These are phyloP conservation scores for Metschnikowia cubensis DNA, from an alignment of 805 yeast genomes.

Conservation along the genomic window DNA sequence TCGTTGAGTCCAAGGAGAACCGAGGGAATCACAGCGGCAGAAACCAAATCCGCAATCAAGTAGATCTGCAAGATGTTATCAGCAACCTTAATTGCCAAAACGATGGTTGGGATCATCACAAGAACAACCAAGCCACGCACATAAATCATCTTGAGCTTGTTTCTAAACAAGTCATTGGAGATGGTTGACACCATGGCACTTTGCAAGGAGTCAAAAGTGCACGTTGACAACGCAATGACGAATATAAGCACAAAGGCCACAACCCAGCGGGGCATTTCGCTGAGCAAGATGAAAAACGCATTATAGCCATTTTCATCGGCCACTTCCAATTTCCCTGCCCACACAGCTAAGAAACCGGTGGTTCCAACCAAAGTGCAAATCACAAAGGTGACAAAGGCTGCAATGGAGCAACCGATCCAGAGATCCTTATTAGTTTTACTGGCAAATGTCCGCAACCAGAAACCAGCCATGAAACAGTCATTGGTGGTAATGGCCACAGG, in stretches of 20 bases:
- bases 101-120: constrained; percentile 82
- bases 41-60: constrained; percentile 84
- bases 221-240: constrained; percentile 69
- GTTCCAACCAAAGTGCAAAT: constrained; percentile 72
- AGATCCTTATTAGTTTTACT: constrained; percentile 73
- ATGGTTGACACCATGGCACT: constrained; percentile 85
- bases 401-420: constrained; percentile 69
- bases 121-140: constrained; percentile 67
- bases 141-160: constrained; percentile 62
- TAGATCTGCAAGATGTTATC: constrained; percentile 81
- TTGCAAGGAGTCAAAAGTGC: constrained; percentile 85
- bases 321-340: constrained; percentile 69
- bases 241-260: constrained; percentile 79
- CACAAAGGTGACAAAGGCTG: constrained; percentile 60
- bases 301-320: constrained; percentile 55
- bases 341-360: constrained; percentile 84
- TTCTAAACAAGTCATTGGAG: constrained; percentile 86
- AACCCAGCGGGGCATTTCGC: constrained; percentile 80
- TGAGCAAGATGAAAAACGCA: constrained; percentile 69
- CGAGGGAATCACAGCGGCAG: constrained; percentile 83
- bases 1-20: constrained; percentile 74
- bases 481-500: constrained; percentile 85
- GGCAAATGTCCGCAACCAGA: constrained; percentile 94
- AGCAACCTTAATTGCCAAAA: constrained; percentile 78
- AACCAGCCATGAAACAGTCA: constrained; percentile 86